Evolutionary conservation across 345 rosid genomes (phyloP), one percentile per base, ranked within the genome.

Genomic region (Lumnitzera littorea): DNA sequence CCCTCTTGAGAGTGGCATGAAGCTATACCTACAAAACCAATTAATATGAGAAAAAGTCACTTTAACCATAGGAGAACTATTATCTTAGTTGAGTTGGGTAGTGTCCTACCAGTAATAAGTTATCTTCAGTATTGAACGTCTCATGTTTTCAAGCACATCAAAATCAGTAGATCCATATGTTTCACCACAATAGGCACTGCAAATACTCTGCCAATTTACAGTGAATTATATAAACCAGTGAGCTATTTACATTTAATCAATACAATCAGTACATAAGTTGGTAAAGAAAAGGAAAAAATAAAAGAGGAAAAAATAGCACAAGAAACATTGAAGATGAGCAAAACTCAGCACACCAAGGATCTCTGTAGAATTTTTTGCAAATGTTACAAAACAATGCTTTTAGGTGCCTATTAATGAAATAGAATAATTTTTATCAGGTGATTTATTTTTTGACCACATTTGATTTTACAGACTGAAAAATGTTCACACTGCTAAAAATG

Each of bases 1-100:
- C 36, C 99, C 97, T 79, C 99, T 87, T 47, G 91, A 80, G 60
- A 94, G 70, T 23, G 97, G 99, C 99, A 89, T 89, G 72, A 94
- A 89, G 72, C 87, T 94, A 67, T 89, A 94, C 97, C 99, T 94
- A 81, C 13, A 55, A 57, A 58, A 50, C 57, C 51, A 58, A 29
- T 58, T 54, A 12, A 36, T 9, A 36, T 36, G 43, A 7, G 7
- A 36, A 4, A 6, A 5, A 36, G 43, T 1, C 60, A 25, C 41
- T 11, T 62, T 48, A 29, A 60, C 62, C 24, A 24, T 0, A 50
- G 11, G 57, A 58, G 43, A 36, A 36, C 43, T 9, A 36, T 36
- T 36, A 36, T 36, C 11, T 4, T 4, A 48, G 31, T 29, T 50
- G 16, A 24, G 24, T 24, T 9, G 24, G 46, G 27, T 11, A 25